Conservation (phyloP, 2,329 filamentous ascomycete species). For the Geosmithia flava region DNA sequence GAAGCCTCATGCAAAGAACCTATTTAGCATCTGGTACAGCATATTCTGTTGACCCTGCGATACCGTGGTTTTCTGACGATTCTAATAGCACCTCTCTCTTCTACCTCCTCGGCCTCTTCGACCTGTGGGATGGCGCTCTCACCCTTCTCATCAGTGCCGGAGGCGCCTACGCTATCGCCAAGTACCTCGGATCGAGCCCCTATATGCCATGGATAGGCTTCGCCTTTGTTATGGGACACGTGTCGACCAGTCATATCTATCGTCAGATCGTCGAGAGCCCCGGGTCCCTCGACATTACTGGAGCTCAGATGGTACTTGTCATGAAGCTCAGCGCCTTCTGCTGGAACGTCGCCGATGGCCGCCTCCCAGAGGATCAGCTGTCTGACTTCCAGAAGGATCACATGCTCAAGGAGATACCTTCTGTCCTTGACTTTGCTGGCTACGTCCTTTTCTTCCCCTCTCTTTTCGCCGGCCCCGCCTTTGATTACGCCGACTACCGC, state of each 20-base stretch:
- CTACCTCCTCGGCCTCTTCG: constrained; percentile 87
- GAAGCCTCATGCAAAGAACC: constrained; percentile 73
- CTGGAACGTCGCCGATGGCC: constrained; percentile 95
- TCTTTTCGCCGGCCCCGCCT: constrained; percentile 79
- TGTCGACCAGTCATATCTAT: constrained; percentile 79
- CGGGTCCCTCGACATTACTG: constrained; percentile 71
- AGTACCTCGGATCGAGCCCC: constrained; percentile 64
- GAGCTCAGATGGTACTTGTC: constrained; percentile 93
- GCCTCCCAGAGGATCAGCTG: constrained; percentile 65
- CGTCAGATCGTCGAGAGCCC: constrained; percentile 62
- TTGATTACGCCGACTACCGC: constrained; percentile 88
- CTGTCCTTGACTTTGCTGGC: constrained; percentile 68
- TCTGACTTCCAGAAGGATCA: constrained; percentile 78
- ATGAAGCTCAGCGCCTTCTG: constrained; percentile 97
- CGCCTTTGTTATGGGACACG: constrained; percentile 86
- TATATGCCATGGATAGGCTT: constrained; percentile 98
- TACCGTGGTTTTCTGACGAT: neutral
- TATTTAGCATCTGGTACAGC: constrained; percentile 65
- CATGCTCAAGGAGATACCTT: constrained; percentile 62
- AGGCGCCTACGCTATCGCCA: constrained; percentile 73
- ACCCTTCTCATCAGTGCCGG: constrained; percentile 71
- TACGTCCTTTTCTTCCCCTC: constrained; percentile 95
- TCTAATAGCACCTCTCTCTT: constrained; percentile 60
- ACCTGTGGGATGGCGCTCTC: constrained; percentile 73
- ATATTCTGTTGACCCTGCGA: neutral